A percentile compares a stretch with the other conserved stretches of the same genome.
Evolutionary conservation across 345 rosid species (phyloP).

Genomic region (Pistacia integerrima): DNA sequence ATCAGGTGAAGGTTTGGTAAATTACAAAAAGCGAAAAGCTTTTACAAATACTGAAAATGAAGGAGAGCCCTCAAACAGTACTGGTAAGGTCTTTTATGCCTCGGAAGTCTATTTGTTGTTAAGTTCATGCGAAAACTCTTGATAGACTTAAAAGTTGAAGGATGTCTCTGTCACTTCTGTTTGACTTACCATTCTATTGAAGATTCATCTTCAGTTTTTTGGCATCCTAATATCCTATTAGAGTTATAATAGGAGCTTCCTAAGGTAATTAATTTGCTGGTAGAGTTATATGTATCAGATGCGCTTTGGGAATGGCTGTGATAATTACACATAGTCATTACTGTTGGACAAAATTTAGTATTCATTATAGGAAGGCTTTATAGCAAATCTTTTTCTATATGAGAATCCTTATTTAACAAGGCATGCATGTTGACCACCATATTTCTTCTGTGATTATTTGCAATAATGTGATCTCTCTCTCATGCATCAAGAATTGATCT

Average conservation of each 20-base stretch:
- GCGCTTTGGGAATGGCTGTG: not conserved
- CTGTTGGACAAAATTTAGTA: not conserved
- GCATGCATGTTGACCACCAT: not conserved
- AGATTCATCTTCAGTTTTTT: not conserved
- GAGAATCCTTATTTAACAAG: not conserved
- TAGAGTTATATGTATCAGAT: not conserved
- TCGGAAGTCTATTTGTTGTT: not conserved
- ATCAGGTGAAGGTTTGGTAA: conserved; percentile 66
- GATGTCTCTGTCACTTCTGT: not conserved
- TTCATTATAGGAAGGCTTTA: not conserved
- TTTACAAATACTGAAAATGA: conserved; percentile 33
- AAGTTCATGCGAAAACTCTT: not conserved
- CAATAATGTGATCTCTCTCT: not conserved
- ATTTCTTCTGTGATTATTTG: not conserved
- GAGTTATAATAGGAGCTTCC: not conserved
- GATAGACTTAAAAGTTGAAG: not conserved
- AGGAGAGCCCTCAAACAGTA: conserved; percentile 23
- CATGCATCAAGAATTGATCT: not conserved
- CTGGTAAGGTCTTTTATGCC: conserved; percentile 38
- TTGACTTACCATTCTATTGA: not conserved
- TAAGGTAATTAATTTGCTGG: not conserved
- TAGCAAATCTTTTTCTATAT: not conserved
- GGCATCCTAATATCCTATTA: not conserved
- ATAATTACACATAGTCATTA: not conserved
- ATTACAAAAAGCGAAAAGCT: conserved; percentile 51